Evolutionary conservation across 371 early-diverging fungal genomes (phyloP), one percentile per base, ranked within the genome.

Genomic region (Actinomortierella wolfii): DNA sequence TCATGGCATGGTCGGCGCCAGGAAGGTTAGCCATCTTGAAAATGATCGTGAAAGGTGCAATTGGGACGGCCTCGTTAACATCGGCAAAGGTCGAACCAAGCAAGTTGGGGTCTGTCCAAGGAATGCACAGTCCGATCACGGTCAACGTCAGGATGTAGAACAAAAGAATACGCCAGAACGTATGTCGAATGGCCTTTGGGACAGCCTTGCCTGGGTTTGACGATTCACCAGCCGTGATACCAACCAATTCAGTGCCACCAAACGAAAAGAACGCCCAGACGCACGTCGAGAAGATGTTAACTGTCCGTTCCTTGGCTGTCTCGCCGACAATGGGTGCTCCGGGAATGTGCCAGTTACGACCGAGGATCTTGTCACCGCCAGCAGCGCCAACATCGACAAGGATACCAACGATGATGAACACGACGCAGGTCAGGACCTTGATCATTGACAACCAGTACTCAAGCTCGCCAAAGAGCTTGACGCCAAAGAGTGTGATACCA

Each of bases 261-360:
- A 92, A 94, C 18, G 89, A 83, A 63, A 92, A 95, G 48, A 91
- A 93, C 6, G 94, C 93, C 54, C 91, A 86, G 21, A 93, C 77
- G 57, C 93, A 89, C 23, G 83, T 83, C 25, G 79, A 78, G 57
- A 87, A 83, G 18, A 92, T 79, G 57, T 88, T 83, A 57, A 73
- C 64, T 25, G 74, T 67, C 54, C 24, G 66, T 1, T 73, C 74
- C 15, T 59, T 58, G 26, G 67, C 54, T 2, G 74, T 67, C 17
- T 89, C 94, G 28, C 74, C 74, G 24, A 87, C 89, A 66, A 95
- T 92, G 25, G 94, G 92, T 28, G 92, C 94, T 11, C 91, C 94
- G 8, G 81, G 82, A n/a, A 73, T 73, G 23, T 73, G 74, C 74
- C 74, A 73, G 42, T 73, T 73, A 24, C 53, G 47, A 8, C 84